Base-by-base conservation (phyloP, 176 grass and related monocot species). In the Oryza glaberrima region DNA sequence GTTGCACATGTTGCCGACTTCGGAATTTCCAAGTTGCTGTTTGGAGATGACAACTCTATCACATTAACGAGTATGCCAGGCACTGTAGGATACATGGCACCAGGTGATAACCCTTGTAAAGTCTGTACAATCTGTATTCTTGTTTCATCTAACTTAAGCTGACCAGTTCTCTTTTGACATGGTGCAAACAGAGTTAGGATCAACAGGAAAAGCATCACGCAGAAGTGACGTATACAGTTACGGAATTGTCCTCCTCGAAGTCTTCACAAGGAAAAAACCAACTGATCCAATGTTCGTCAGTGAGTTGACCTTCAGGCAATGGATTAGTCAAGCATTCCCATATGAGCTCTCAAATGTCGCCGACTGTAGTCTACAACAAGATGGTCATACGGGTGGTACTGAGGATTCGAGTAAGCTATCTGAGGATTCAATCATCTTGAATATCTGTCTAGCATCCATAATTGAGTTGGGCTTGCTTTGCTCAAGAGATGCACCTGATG, bases 231-330 rank as follows among this genome's bases (percentile, higher is more conserved):
- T 93, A 25, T 93, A 88, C 74, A 93, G 85, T 79, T 93, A 83
- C 14, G 91, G 91, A 4, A 88, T 90, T 70, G 45, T 94, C 19
- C 85, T 94, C n/a, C 82, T 94, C n/a, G 89, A 94, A 70, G 77
- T 81, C 25, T 77, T 94, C 28, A 82, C 84, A 7, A 60, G 89
- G 51, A 94, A 91, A 83, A 89, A 52, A 15, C 91, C 91, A 0
- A 94, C 82, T 1, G 70, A 94, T 83, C 70, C 76, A 35, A 81
- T 88, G 88, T 94, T 94, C 44, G 30, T 20, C 0, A 28, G 67
- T 67, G 85, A 78, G 22, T 30, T 88, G 79, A 84, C 82, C 79
- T 80, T 94, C 49, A 90, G 88, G 75, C 70, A 79, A 60, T 90
- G 88, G 88, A 80, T 88, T 75, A 78, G 16, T 60, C 32, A 77